These are phyloP conservation scores for Fusarium chuoi DNA, from an alignment of 2,329 filamentous ascomycete species.

Conservation along the genomic window DNA sequence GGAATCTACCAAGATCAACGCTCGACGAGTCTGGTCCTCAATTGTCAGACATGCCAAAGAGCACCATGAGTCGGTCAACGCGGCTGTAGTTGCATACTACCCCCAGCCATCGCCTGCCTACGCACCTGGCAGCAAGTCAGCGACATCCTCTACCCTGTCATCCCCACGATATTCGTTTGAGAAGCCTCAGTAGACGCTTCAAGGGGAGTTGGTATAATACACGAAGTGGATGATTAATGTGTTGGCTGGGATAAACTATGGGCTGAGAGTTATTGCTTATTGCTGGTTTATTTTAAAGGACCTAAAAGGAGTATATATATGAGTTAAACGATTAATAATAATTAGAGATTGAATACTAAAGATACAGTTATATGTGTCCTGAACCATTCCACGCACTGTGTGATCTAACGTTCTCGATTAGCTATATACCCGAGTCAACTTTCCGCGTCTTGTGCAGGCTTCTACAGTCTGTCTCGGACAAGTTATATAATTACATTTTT, in stretches of 20 bases:
- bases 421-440: neutral
- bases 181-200: neutral
- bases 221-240: neutral
- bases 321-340: neutral
- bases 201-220: neutral
- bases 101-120: neutral
- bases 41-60: neutral
- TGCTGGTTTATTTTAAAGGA: accelerated
- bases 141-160: neutral
- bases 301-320: neutral
- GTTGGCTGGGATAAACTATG: too few species aligned
- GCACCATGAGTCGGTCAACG: neutral
- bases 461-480: neutral
- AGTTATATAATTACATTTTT: neutral
- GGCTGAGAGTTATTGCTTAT: neutral
- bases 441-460: neutral
- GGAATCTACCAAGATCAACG: neutral
- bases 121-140: neutral
- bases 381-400: too few species aligned
- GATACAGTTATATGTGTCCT: neutral
- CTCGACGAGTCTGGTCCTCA: neutral
- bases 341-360: neutral
- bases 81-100: neutral
- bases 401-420: neutral
- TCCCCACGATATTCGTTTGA: neutral